Evolutionary conservation across 441 rosid genomes (phyloP), one percentile per base, ranked within the genome.

Genomic region (Omphalea diandra): DNA sequence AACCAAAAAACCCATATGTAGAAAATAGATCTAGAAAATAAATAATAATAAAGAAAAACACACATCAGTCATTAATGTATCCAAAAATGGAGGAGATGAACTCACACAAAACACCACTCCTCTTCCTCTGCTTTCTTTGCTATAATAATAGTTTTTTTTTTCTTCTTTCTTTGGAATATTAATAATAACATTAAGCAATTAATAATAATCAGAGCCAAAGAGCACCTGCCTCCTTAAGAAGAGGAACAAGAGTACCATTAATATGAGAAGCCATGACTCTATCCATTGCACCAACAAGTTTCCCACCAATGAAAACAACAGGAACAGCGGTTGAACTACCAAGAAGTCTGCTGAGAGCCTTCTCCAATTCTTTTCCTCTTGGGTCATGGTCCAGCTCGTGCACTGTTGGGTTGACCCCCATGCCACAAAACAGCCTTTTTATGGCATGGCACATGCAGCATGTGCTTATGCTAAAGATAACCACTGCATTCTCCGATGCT

Each of bases 371-470:
- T 24, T 69, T 66, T 32, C 90, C 90, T 38, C 81, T 71, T 1
- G 88, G 84, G 63, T 83, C 85, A 44, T 82, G 80, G 64, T 86
- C 90, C 10, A 86, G 82, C 81, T 87, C 89, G 71, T 83, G 78
- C 47, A 87, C 86, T 0, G 86, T 80, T 18, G 87, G 86, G 76
- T 76, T 81, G 73, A 86, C 90, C 1, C 90, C 90, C 90, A 86
- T 79, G 8, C 87, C 88, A 54, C 87, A 76, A 38, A 86, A 84
- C 18, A 86, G 75, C 77, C 84, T 73, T 81, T 86, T 86, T 50
- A 82, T 86, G 1, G 90, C 90, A 59, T 82, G 90, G 75, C 90
- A 86, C 90, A 86, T 86, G 85, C 90, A 86, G 60, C 90, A 86
- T 38, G 80, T 75, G 67, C 90, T 86, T 43, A 82, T 46, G 67